Evolutionary conservation across 371 early-diverging fungal genomes (phyloP), one percentile per base, ranked within the genome.

Genomic region (Actinomortierella wolfii): DNA sequence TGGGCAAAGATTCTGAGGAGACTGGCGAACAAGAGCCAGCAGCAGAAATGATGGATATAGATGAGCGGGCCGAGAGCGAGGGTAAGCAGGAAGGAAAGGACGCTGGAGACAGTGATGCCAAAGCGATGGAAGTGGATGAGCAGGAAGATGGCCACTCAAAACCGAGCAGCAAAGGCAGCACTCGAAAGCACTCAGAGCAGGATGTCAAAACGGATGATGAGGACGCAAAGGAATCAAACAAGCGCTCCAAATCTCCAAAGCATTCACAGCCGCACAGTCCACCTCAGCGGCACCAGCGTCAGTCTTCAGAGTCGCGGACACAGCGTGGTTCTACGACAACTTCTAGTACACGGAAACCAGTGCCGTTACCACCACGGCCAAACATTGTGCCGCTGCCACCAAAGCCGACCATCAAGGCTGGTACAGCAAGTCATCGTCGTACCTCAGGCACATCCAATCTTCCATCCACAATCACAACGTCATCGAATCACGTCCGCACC

Each of bases 371-470:
- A 18, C 67, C 66, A 5, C 48, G 73, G 11, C 73, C 73, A 5
- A 56, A 34, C 21, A 50, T 71, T 53, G 66, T 69, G 13, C 69
- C 73, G 3, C 29, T 71, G 40, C 73, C 73, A 11, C 73, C 73
- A n/a, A 71, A 66, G 18, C 73, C 73, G 46, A 45, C 62, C 24
- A 1, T 39, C 6, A 56, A 56, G 40, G 34, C 43, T 39, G 23
- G 7, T 34, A 6, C 34, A 34, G 34, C 7, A 34, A 34, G 34
- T 11, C 4, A 34, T 34, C 34, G 34, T 11, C 34, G 34, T 11
- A 34, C 34, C 34, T 34, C 34, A 34, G 34, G 7, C 4, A 11
- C 34, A 4, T 34, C 34, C 34, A 34, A 11, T 34, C 34, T 34
- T 6, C 34, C 34, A 34, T 4, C 34, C 34, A 6, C 34, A 4